These are phyloP conservation scores for Xylaria sp. DNA, from an alignment of 2,329 filamentous ascomycete species.

Conservation along the genomic window DNA sequence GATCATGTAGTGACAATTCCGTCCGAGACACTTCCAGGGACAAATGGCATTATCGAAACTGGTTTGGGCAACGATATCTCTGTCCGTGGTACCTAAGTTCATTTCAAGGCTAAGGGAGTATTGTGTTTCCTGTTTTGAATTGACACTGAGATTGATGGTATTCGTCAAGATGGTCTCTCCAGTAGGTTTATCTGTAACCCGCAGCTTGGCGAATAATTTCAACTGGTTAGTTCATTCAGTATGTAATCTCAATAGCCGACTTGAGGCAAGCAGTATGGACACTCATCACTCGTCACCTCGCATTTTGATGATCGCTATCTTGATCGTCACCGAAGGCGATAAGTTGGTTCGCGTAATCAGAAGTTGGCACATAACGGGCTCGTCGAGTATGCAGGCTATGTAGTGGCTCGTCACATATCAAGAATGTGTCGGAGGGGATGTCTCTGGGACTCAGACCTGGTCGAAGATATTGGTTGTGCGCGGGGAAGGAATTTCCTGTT, in stretches of 20 bases:
- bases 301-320: background rate
- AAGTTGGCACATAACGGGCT: background rate
- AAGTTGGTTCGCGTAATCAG: background rate
- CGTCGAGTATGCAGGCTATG: background rate
- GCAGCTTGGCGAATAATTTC: background rate
- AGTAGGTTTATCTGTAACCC: background rate
- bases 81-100: no score
- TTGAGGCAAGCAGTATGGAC: background rate
- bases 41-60: background rate
- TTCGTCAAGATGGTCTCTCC: background rate
- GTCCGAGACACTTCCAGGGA: no score
- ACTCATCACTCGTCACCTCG: background rate
- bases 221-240: background rate
- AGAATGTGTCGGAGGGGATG: background rate
- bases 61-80: background rate
- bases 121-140: background rate
- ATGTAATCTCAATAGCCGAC: background rate
- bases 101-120: background rate
- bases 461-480: background rate
- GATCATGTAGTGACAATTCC: background rate
- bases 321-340: background rate
- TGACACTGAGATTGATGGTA: background rate
- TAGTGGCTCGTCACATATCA: background rate
- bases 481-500: background rate
- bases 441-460: background rate